Percentiles rank a stretch among this genome's conserved stretches.
Conservation (phyloP, 2,329 filamentous ascomycete species). For the Sporothrix euskadiensis region DNA sequence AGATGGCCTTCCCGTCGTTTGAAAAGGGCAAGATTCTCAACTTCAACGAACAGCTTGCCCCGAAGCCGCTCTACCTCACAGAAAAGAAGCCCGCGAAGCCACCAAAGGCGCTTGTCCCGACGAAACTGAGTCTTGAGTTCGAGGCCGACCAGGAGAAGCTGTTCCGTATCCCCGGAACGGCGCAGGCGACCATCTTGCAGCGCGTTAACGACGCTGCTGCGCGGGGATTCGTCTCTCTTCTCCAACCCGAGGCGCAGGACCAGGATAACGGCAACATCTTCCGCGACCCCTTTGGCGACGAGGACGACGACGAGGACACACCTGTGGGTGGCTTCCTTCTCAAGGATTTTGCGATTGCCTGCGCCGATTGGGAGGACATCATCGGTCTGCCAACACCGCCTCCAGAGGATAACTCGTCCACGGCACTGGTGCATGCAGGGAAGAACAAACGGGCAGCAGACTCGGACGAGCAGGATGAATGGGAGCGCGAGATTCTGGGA, state of each 20-base stretch:
- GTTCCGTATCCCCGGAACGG: conserved; percentile 72
- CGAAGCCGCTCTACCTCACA: conserved; percentile 74
- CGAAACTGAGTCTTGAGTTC: conserved; percentile 85
- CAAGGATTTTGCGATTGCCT: conserved; percentile 80
- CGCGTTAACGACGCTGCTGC: conserved; percentile 55
- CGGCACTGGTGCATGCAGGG: conserved; percentile 37
- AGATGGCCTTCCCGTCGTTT: conserved; percentile 79
- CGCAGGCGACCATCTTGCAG: conserved; percentile 54
- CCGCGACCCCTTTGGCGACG: conserved; percentile 37
- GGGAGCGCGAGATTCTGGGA: conserved; percentile 60
- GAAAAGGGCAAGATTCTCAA: conserved; percentile 71
- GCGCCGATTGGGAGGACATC: conserved; percentile 77
- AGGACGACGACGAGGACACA: conserved; percentile 60
- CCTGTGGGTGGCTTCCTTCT: conserved; percentile 72
- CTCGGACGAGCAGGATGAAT: conserved; percentile 58
- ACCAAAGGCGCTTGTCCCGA: conserved; percentile 78
- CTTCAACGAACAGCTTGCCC: conserved; percentile 80
- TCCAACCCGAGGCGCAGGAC: conserved; percentile 43
- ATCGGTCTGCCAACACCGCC: conserved; percentile 50
- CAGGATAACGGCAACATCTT: conserved; percentile 50
- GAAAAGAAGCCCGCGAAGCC: conserved; percentile 77
- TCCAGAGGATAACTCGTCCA: conserved; percentile 31
- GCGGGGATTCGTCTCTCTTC: conserved; percentile 49
- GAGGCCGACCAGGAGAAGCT: conserved; percentile 81
- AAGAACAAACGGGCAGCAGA: conserved; percentile 45